A percentile compares a stretch with the other conserved stretches of the same genome.
These are phyloP conservation scores for Lasiosphaeria miniovina DNA, from an alignment of 495 filamentous ascomycete genomes.

Conservation along the genomic window DNA sequence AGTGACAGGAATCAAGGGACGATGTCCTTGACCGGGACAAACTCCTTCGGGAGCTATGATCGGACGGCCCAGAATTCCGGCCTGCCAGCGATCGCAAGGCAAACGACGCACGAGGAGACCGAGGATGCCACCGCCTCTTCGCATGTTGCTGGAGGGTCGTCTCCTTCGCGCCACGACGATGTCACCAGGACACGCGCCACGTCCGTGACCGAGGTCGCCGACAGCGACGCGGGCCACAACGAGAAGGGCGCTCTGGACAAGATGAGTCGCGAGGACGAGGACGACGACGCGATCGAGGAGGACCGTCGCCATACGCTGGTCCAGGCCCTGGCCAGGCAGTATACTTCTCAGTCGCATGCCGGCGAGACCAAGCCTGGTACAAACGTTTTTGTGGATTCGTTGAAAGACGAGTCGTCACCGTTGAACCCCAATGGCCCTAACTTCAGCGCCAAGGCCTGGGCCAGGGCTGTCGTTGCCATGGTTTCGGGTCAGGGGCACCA, in stretches of 20 bases:
- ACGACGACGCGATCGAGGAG: conserved; percentile 39
- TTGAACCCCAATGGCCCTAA: conserved; percentile 52
- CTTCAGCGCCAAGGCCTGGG: conserved; percentile 54
- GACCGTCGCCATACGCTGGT: conserved; percentile 42
- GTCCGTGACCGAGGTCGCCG: conserved; percentile 34
- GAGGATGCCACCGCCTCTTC: neutral
- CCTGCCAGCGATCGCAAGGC: conserved; percentile 20
- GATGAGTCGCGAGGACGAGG: conserved; percentile 26
- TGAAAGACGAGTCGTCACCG: conserved; percentile 38
- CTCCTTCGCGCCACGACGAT: conserved; percentile 23
- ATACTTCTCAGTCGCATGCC: conserved; percentile 43
- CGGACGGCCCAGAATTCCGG: conserved; percentile 39
- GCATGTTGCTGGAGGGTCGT: conserved; percentile 13
- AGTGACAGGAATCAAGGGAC: conserved; percentile 1
- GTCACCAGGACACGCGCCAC: conserved; percentile 31
- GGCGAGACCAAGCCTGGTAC: conserved; percentile 16
- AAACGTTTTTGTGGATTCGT: conserved; percentile 36
- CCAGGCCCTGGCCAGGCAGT: conserved; percentile 44
- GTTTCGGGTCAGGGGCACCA: conserved; percentile 40
- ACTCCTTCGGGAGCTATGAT: conserved; percentile 46
- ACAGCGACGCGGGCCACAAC: conserved; percentile 15
- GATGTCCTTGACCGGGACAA: conserved; percentile 43
- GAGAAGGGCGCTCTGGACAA: conserved; percentile 26
- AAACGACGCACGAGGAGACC: conserved; percentile 24
- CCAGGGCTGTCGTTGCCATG: conserved; percentile 51